Percentiles rank a stretch among this genome's conserved stretches.
Evolutionary conservation across 495 filamentous ascomycete genomes (phyloP).

Genomic region (Aspergillus funiculosus): DNA sequence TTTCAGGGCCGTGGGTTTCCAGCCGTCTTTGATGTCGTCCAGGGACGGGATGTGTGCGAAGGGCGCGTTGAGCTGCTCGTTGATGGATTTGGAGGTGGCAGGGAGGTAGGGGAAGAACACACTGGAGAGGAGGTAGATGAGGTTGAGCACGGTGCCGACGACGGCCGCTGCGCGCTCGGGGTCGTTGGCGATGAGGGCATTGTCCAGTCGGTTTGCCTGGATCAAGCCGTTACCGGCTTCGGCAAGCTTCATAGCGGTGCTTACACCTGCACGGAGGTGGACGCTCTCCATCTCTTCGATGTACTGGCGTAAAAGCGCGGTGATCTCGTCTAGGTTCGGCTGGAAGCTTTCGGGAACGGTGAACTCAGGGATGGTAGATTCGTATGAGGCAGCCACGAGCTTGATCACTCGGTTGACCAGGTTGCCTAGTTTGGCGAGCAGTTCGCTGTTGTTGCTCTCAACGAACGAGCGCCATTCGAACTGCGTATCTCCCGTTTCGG

Average conservation of each 20-base stretch:
- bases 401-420: constrained; percentile 92
- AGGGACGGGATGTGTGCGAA: constrained; percentile 58
- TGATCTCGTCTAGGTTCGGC: constrained; percentile 50
- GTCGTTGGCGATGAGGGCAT: constrained; percentile 64
- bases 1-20: constrained; percentile 55
- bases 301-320: constrained; percentile 59
- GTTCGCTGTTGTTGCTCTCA: constrained; percentile 79
- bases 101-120: constrained; percentile 82
- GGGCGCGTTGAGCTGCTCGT: constrained; percentile 62
- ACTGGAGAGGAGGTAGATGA: constrained; percentile 72
- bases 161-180: constrained; percentile 71
- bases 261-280: constrained; percentile 67
- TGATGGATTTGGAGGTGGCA: constrained; percentile 66
- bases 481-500: constrained; percentile 83
- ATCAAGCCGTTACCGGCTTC: constrained; percentile 74
- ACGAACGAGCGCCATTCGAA: constrained; percentile 87
- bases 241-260: constrained; percentile 65
- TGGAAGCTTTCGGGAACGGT: constrained; percentile 40
- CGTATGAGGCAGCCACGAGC: constrained; percentile 72
- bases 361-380: constrained; percentile 64
- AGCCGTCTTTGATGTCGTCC: constrained; percentile 44
- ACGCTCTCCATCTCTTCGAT: constrained; percentile 66
- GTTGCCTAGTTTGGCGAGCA: constrained; percentile 88
- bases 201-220: constrained; percentile 77
- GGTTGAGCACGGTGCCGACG: constrained; percentile 73